A percentile compares a stretch with the other conserved stretches of the same genome.
phyloP scores from a whole-genome alignment of 2,329 filamentous ascomycete species.

The Alternaria sp. region DNA sequence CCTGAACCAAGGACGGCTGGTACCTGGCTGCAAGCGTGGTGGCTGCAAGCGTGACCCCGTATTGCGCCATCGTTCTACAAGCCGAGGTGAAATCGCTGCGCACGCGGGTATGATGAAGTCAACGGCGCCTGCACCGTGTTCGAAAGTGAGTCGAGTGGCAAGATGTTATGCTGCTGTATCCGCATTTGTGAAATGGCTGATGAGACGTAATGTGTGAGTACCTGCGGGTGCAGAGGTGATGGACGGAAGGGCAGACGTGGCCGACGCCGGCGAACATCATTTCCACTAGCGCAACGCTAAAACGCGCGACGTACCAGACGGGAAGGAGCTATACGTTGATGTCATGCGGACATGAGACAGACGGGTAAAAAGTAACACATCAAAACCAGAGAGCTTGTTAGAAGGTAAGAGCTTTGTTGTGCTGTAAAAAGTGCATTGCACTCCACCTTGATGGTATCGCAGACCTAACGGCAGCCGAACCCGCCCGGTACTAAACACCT shows the following conservation, averaged over 20 bases:
- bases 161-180: background rate
- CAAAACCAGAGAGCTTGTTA: no score
- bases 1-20: background rate
- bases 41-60: background rate
- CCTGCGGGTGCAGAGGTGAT: background rate
- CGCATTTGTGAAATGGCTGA: background rate
- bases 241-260: background rate
- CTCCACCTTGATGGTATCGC: no score
- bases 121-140: background rate
- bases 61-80: background rate
- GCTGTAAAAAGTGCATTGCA: no score
- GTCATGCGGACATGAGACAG: background rate
- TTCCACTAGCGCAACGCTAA: background rate
- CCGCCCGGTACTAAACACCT: no score
- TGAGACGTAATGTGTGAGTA: background rate
- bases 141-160: background rate
- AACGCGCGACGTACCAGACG: background rate
- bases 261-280: background rate
- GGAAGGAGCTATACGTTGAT: background rate
- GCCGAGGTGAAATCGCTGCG: background rate
- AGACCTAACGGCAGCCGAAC: no score
- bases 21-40: background rate
- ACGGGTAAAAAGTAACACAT: no score
- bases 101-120: background rate
- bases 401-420: no score